Conservation (phyloP, 345 rosid species). For the Leavenworthia alabamica region DNA sequence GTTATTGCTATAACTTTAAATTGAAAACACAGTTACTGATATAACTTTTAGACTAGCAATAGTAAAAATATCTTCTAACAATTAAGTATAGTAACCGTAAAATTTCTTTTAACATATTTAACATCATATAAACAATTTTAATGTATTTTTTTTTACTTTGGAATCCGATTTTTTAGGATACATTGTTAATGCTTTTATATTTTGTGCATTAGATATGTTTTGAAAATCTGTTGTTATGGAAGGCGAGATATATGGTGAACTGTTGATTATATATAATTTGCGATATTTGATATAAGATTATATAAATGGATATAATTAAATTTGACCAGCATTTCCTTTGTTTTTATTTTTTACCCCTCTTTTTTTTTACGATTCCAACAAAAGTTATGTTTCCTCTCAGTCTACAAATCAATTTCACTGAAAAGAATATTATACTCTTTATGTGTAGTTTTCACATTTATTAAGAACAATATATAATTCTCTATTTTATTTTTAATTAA, state of each 20-base stretch:
- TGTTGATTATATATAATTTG: not conserved
- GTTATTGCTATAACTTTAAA: not conserved
- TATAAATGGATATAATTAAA: not conserved
- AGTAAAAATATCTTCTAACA: not conserved
- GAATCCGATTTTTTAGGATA: not conserved
- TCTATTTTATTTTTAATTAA: too few relatives aligned
- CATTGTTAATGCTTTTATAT: not conserved
- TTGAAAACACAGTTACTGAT: not conserved
- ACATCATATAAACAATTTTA: too few relatives aligned
- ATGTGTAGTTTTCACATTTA: too few relatives aligned
- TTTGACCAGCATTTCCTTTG: not conserved
- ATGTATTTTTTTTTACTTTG: not conserved
- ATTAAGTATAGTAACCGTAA: not conserved
- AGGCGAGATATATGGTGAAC: not conserved
- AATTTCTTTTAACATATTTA: not conserved
- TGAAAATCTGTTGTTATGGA: not conserved
- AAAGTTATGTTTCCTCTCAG: not conserved
- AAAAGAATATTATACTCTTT: not conserved
- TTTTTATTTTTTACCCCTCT: not conserved
- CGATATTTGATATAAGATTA: too few relatives aligned
- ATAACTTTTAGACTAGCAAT: not conserved
- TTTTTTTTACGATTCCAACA: not conserved
- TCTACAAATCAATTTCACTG: not conserved
- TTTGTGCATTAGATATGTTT: not conserved
- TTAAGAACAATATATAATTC: too few relatives aligned